Evolutionary conservation across 1,284 basidiomycete species (phyloP).

Genomic region (Afroboletus lepidellus): DNA sequence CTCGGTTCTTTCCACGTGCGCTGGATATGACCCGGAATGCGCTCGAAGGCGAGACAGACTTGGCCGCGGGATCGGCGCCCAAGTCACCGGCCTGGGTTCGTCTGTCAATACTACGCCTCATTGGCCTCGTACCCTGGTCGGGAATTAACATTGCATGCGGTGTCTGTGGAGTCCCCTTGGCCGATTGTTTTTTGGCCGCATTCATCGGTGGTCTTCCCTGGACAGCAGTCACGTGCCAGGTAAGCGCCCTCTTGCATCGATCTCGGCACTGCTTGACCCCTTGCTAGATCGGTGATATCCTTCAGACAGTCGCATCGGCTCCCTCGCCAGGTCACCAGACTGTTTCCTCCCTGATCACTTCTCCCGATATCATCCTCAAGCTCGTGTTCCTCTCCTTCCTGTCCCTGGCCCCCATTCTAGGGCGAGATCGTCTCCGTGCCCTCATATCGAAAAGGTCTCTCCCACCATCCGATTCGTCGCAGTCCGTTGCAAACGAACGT

Average conservation of each 20-base stretch:
- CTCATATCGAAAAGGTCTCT: slow-evolving; percentile 47
- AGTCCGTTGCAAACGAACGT: slow-evolving; percentile 36
- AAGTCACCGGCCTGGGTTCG: slow-evolving; percentile 78
- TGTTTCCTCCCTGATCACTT: slow-evolving; percentile 67
- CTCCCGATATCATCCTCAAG: slow-evolving; percentile 71
- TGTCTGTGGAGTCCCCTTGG: slow-evolving; percentile 75
- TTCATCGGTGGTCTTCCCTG: slow-evolving; percentile 81
- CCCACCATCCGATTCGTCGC: slow-evolving; percentile 22
- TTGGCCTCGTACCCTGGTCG: slow-evolving; percentile 91
- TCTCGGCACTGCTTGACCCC: slow-evolving; percentile 8
- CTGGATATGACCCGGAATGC: slow-evolving; percentile 77
- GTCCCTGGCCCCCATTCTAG: slow-evolving; percentile 76
- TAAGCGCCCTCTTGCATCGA: slow-evolving; percentile 31
- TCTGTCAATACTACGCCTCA: slow-evolving; percentile 78
- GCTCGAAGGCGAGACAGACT: slow-evolving; percentile 52
- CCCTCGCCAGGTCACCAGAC: slow-evolving; percentile 67
- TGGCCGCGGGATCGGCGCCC: slow-evolving; percentile 33
- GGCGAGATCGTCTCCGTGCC: slow-evolving; percentile 57
- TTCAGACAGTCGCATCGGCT: slow-evolving; percentile 71
- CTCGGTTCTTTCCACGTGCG: slow-evolving; percentile 77
- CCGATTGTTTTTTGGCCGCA: slow-evolving; percentile 74
- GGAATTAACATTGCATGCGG: slow-evolving; percentile 94
- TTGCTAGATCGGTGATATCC: slow-evolving; percentile 73
- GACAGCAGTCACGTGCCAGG: slow-evolving; percentile 86
- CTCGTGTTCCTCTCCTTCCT: slow-evolving; percentile 71